Conservation (phyloP, 306 rosid genomes). For the Citrullus mucosospermus region DNA sequence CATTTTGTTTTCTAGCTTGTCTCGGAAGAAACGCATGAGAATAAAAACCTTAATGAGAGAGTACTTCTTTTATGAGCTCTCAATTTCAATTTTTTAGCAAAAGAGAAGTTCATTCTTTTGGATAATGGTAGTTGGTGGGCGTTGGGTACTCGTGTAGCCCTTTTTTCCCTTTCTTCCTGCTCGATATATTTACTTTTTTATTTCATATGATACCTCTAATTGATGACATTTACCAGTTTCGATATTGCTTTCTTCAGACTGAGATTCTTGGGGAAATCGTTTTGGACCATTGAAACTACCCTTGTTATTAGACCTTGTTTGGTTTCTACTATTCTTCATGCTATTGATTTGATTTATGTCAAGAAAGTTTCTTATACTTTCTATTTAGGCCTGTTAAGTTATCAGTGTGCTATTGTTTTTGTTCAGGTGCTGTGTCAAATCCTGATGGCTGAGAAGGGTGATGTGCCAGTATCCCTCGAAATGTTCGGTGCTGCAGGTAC, state of each 20-base stretch:
- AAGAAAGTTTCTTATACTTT: background rate
- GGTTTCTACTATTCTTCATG: background rate
- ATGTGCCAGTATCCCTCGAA: conserved; percentile 16
- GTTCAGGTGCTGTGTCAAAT: conserved; percentile 31
- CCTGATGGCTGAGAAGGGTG: conserved; percentile 43
- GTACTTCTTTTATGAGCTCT: background rate
- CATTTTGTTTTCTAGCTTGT: background rate
- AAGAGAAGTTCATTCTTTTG: background rate
- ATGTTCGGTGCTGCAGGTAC: conserved; percentile 13
- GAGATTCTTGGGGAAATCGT: background rate
- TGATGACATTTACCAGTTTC: background rate
- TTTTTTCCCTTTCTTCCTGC: background rate
- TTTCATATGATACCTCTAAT: background rate
- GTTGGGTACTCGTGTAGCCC: background rate
- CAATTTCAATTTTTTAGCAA: background rate
- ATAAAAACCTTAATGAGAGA: background rate
- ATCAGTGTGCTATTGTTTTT: background rate
- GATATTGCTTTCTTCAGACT: background rate
- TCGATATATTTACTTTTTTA: background rate
- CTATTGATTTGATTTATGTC: background rate
- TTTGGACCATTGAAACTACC: background rate
- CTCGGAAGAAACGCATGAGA: background rate
- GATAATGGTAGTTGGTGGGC: background rate
- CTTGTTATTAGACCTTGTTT: background rate
- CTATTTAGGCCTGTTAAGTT: background rate